Evolutionary conservation across 2,329 filamentous ascomycete species (phyloP), one percentile per base, ranked within the genome.

Genomic region (Colletotrichum phormii): DNA sequence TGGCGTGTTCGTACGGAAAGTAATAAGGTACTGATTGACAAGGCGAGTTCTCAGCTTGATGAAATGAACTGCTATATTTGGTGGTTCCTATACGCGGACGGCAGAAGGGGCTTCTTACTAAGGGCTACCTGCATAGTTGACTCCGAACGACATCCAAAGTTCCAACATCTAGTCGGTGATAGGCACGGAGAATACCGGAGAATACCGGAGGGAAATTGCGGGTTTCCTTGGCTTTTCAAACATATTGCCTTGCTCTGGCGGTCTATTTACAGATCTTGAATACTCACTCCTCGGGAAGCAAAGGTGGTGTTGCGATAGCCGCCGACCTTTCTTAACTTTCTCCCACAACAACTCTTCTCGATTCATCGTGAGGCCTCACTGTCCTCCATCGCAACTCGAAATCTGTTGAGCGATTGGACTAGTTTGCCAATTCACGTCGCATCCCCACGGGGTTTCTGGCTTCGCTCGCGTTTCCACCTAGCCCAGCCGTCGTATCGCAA

Each of bases 401-500:
- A 49, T 49, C 18, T 11, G 8, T 49, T 22, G 18, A 49, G 8
- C 18, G 42, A 49, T 49, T 49, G 42, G 42, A 22, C 42, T 49
- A 49, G 9, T 9, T 49, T 49, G 42, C 42, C 18, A 9, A 22
- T 22, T 11, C 58, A 35, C 11, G 64, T 62, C 26, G 63, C 51
- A 33, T 7, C 49, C 55, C 49, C 55, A 49, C 54, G 53, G 42
- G 24, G 18, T 18, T 37, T n/a, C 11, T 57, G 37, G 26, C 22
- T 37, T 67, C 51, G 18, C 29, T 22, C 58, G 31, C 46, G 46
- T 72, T 64, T 53, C 35, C 24, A 60, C 53, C 33, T 54, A 11
- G 51, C 37, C 42, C 53, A 46, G 59, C 33, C 37, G 64, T 62
- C 22, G 68, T n/a, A 53, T 67, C 68, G 51, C 58, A 53, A 53